A percentile compares a stretch with the other conserved stretches of the same genome.
Conservation (phyloP, 164 flowering plant genomes). For the Houttuynia cordata region DNA sequence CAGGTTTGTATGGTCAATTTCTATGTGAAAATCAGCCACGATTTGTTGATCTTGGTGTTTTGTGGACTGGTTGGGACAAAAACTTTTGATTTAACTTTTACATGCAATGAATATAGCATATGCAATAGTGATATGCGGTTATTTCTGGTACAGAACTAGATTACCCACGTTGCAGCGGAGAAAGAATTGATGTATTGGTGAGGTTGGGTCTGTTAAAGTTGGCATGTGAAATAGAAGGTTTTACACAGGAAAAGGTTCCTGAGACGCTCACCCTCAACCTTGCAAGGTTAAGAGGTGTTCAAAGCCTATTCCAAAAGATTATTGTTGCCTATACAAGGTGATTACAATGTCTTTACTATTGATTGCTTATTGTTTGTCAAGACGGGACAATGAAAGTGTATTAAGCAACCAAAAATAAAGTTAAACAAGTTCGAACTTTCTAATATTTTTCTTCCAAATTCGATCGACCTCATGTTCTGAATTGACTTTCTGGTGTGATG, state of each 20-base stretch:
- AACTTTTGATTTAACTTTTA: too few relatives aligned
- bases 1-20: neutral
- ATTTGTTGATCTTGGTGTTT: neutral
- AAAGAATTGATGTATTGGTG: slow-evolving; percentile 51
- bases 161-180: slow-evolving; percentile 70
- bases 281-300: slow-evolving; percentile 55
- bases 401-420: too few relatives aligned
- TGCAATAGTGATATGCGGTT: too few relatives aligned
- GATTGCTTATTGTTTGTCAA: too few relatives aligned
- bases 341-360: too few relatives aligned
- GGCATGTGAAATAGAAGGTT: slow-evolving; percentile 52
- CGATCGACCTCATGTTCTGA: neutral
- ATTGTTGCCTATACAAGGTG: slow-evolving; percentile 78
- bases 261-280: slow-evolving; percentile 77
- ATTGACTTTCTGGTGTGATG: neutral
- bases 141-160: neutral
- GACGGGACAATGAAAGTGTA: too few relatives aligned
- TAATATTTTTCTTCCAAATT: too few relatives aligned
- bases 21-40: neutral
- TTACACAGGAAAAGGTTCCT: slow-evolving; percentile 52
- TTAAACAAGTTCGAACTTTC: too few relatives aligned
- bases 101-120: neutral
- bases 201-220: slow-evolving; percentile 79
- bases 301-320: slow-evolving; percentile 74
- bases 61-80: neutral